Evolutionary conservation across 2,329 filamentous ascomycete species (phyloP), one percentile per base, ranked within the genome.

Genomic region (Ceratocystis albifundus): DNA sequence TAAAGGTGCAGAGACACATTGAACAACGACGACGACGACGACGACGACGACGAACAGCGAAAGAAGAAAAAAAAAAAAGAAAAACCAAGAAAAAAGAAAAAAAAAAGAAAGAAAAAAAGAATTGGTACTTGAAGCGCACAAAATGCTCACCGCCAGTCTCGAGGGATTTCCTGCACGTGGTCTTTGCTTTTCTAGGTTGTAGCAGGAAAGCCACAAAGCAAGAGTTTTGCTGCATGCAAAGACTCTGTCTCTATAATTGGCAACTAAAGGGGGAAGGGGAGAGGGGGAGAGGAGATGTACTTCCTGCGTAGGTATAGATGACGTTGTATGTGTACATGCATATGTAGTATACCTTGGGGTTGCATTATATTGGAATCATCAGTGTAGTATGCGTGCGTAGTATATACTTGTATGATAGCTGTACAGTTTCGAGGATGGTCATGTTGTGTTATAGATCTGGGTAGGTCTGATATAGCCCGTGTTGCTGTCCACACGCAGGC

Each of bases 141-240:
- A 41, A 41, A 41, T 3, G 53, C 53, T 65, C 63, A 65, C 63
- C 63, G 63, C 63, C 63, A 65, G 63, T 65, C 59, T 55, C 36
- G 50, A 65, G 48, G 63, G 63, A 65, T 65, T 48, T 41, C 22
- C 53, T 57, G 53, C 53, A 57, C 53, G 53, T 57, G 53, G 53
- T 57, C 28, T 57, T 57, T 57, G 53, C 53, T 57, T 57, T 30
- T 30, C 48, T 8, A n/a, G 5, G 28, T 17, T 57, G 53, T 30
- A 57, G 53, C 12, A 57, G 30, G 53, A 50, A 41, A 7, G 48
- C 46, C n/a, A 48, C n/a, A 48, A 41, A 22, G 46, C 46, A 50
- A 50, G 20, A 12, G 4, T 41, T 41, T 41, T 12, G 36, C 4
- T 50, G n/a, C 20, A 8, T 50, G 48, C 5, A 50, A 41, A 32